Conservation (phyloP, 2,329 filamentous ascomycete species). For the Aspergillus phoenicis region DNA sequence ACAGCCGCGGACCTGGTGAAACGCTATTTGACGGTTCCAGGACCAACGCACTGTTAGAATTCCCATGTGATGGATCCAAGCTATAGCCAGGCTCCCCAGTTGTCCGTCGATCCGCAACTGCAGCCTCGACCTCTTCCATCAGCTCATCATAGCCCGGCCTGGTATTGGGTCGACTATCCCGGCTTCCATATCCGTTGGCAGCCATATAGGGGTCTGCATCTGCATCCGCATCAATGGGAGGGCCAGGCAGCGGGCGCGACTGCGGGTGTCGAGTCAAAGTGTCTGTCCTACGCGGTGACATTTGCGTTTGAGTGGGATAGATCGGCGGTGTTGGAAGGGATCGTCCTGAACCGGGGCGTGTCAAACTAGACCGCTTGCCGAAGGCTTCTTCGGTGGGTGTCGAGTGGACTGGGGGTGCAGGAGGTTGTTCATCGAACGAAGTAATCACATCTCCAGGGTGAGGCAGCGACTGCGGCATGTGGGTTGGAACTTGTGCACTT, state of each 20-base stretch:
- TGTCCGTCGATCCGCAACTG: conserved; percentile 46
- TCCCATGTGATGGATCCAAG: conserved; percentile 28
- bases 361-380: conserved; percentile 30
- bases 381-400: conserved; percentile 29
- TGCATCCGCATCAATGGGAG: conserved; percentile 51
- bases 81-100: conserved; percentile 28
- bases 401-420: conserved; percentile 37
- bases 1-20: conserved; percentile 31
- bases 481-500: conserved; percentile 26
- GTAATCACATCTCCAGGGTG: conserved; percentile 22
- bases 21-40: conserved; percentile 3
- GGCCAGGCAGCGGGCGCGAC: conserved; percentile 61
- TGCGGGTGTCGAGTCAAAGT: conserved; percentile 60
- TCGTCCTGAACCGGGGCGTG: conserved; percentile 38
- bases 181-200: conserved; percentile 26
- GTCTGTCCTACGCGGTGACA: conserved; percentile 54
- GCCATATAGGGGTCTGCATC: conserved; percentile 22
- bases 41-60: conserved; percentile 13
- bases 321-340: conserved; percentile 53
- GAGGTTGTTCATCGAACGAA: conserved; percentile 35
- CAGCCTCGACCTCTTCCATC: conserved; percentile 59
- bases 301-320: conserved; percentile 53
- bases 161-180: conserved; percentile 43
- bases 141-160: conserved; percentile 56
- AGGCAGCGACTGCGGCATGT: conserved; percentile 28